Evolutionary conservation across 2,329 filamentous ascomycete genomes (phyloP), one percentile per base, ranked within the genome.

Genomic region (Sporothrix phasma): DNA sequence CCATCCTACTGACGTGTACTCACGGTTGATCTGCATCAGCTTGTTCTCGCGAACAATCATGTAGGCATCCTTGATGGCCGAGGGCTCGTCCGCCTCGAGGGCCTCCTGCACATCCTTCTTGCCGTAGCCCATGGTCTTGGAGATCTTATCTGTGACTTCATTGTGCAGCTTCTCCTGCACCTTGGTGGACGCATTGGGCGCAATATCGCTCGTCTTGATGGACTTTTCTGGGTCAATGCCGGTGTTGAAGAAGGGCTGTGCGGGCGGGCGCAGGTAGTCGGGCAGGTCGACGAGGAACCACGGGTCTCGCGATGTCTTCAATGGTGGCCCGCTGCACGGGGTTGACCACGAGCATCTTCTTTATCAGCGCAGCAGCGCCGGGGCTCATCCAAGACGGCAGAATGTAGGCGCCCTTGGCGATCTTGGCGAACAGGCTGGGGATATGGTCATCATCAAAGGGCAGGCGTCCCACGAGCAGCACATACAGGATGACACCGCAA

Each of bases 371-470:
- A 24, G 87, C 85, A 3, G 94, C 92, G 61, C 92, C 93, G 1
- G 87, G 81, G 1, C 92, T 92, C 74, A 97, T 90, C 80, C 96
- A 97, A 62, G 86, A 88, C 0, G 94, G 94, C 68, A 96, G 89
- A 70, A 89, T 89, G 76, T 97, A 99, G 67, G 91, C 92, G 49
- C 94, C 94, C 65, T 92, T 89, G 22, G 92, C 90, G 67, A 99
- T 99, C 79, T 99, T 99, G 76, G 94, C 93, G 78, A 99, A 99
- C 4, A 99, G 81, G 51, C 92, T 92, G 2, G 94, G 94, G 68
- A 99, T 99, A 73, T 97, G 96, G 71, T 99, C 94, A 74, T 99
- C 94, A 77, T 99, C 94, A 73, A 99, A 99, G 8, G 94, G 94
- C 51, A 99, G 80, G 67, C 90, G 84, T 64, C 90, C 90, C 31